Percentiles rank a stretch among this genome's conserved stretches.
phyloP scores from a whole-genome alignment of 2,329 filamentous ascomycete genomes.

The Tolypocladium sp. region DNA sequence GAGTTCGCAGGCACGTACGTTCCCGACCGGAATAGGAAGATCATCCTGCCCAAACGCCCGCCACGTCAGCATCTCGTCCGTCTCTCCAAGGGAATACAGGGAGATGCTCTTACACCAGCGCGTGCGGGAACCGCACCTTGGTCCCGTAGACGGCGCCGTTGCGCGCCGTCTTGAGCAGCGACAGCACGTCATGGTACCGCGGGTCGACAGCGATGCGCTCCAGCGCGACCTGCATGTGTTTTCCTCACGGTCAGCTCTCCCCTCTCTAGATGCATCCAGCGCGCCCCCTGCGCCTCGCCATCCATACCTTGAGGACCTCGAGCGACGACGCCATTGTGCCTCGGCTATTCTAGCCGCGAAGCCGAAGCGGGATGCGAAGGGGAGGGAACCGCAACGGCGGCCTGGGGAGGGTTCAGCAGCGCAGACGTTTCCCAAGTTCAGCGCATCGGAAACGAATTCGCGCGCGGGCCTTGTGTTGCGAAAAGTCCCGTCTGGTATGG shows the following conservation, averaged over 20 bases:
- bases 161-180: conserved; percentile 83
- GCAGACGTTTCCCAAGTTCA: background rate
- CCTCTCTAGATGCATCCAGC: background rate
- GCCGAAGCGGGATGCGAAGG: background rate
- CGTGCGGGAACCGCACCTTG: conserved; percentile 97
- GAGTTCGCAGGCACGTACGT: no score
- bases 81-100: background rate
- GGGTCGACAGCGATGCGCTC: conserved; percentile 77
- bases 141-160: conserved; percentile 96
- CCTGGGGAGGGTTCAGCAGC: background rate
- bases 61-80: background rate
- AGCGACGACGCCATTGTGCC: conserved; percentile 12
- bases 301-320: conserved; percentile 13
- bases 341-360: conserved; percentile 2
- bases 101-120: conserved; percentile 56
- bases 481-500: background rate
- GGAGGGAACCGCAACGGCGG: background rate
- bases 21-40: conserved; percentile 90
- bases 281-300: background rate
- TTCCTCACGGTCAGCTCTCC: background rate
- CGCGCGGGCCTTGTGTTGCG: background rate
- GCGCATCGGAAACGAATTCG: background rate
- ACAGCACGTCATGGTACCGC: conserved; percentile 73
- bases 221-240: conserved; percentile 46
- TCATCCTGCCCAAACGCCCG: conserved; percentile 55